These are phyloP conservation scores for Diplosphaera chodatii DNA, from an alignment of 139 green algal genomes.

Conservation along the genomic window DNA sequence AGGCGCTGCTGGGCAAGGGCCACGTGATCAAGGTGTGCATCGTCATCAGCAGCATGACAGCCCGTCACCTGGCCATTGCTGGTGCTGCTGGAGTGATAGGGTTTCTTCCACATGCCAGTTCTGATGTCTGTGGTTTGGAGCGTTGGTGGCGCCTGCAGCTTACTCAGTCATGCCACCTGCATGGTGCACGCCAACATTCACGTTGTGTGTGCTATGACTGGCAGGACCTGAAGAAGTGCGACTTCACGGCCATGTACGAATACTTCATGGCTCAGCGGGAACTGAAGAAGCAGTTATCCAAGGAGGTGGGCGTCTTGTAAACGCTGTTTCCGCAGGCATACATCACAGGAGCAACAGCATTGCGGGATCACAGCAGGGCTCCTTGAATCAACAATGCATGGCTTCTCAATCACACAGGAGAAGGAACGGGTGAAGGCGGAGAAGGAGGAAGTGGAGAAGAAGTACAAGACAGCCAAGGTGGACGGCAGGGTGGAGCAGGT, in stretches of 20 bases:
- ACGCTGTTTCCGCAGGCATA: no score
- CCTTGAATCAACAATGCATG: background rate
- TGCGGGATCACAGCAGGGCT: no score
- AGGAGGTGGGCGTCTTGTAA: conserved; percentile 79
- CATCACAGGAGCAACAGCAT: no score
- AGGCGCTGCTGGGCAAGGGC: conserved; percentile 66
- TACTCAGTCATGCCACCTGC: no score
- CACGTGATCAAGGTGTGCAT: conserved; percentile 73
- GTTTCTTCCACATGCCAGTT: no score
- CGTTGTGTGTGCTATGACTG: no score
- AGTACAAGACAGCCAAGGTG: conserved; percentile 87
- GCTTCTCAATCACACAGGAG: conserved; percentile 53
- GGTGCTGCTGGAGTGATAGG: no score
- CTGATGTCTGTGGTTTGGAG: no score
- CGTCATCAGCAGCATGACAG: conserved; percentile 49
- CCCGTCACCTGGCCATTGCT: no score
- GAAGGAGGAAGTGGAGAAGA: conserved; percentile 74
- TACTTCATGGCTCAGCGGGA: conserved; percentile 81
- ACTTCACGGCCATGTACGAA: conserved; percentile 96
- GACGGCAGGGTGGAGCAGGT: conserved; percentile 85
- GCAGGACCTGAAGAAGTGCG: conserved; percentile 63
- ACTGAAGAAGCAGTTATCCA: conserved; percentile 81
- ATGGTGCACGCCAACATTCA: no score
- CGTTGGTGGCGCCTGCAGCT: no score
- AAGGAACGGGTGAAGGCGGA: conserved; percentile 81